Evolutionary conservation across 2,329 filamentous ascomycete genomes (phyloP), one percentile per base, ranked within the genome.

Genomic region (Hypoxylon sp.): DNA sequence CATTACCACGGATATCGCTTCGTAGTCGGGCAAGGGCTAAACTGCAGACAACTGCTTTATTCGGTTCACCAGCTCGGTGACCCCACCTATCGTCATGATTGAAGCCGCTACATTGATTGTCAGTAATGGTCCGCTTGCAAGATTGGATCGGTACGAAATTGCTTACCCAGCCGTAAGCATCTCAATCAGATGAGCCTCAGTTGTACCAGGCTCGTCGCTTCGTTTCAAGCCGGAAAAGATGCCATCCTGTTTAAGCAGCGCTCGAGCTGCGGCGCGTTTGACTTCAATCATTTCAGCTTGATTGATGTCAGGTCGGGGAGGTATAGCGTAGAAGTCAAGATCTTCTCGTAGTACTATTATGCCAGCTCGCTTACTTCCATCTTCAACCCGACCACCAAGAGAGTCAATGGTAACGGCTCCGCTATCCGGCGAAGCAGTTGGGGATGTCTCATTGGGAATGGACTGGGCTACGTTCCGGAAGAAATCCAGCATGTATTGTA

Each of bases 401-500:
- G 91, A 89, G 77, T 96, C 94, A 67, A 92, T 89, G 16, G 87
- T 85, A 69, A 90, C 85, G 47, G 84, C 88, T 73, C 82, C 85
- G 66, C 87, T 82, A 66, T 92, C 88, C 68, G 88, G 85, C 1
- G 88, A 88, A 34, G 87, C 82, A 61, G 85, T 87, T 32, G 90
- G 88, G 55, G 92, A 92, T 29, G 87, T 82, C 68, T 92, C 89
- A 43, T 88, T 86, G 8, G 93, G 93, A 71, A 99, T 98, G n/a
- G 94, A 96, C 80, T 97, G 94, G 57, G 96, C 96, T 69, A 99
- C 95, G 71, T 90, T 90, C 70, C 96, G 91, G 84, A 99, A 99
- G 81, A 99, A 99, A 75, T 97, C 95, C 70, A 99, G 88, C 96
- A 99, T 99, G 82, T 98, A 99, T 81, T 98, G 94, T 59, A 99